phyloP scores from a whole-genome alignment of 78 protist species.

The Dictyostelium purpureum region DNA sequence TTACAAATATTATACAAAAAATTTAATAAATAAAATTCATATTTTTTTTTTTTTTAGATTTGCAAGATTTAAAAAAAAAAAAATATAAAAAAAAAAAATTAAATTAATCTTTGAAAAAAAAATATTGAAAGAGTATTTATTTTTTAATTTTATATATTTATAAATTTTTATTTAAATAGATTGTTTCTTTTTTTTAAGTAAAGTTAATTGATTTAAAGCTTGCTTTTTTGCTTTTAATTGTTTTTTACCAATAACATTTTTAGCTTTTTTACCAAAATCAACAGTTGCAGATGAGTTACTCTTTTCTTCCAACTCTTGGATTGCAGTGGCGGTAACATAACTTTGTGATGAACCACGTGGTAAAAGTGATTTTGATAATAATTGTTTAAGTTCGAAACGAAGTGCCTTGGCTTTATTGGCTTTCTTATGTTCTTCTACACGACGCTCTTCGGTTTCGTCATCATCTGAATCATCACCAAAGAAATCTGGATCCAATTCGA shows the following conservation, averaged over 20 bases:
- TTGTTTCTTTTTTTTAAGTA: no score
- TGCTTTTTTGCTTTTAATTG: no score
- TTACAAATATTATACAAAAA: no score
- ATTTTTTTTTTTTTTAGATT: no score
- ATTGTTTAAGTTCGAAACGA: neutral
- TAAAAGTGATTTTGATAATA: neutral
- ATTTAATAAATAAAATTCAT: no score
- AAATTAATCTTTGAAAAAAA: no score
- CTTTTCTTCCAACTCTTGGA: conserved; percentile 23
- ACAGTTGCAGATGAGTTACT: neutral
- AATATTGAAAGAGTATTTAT: no score
- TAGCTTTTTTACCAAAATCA: conserved; percentile 3
- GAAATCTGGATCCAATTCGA: conserved; percentile 46
- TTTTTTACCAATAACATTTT: conserved; percentile 5
- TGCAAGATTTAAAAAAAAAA: no score
- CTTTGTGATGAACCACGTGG: conserved; percentile 41
- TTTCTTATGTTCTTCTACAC: neutral
- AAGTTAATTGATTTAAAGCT: no score
- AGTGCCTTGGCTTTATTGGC: neutral
- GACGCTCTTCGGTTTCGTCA: conserved; percentile 10
- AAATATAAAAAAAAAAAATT: no score
- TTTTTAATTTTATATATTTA: no score
- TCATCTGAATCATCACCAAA: conserved; percentile 19
- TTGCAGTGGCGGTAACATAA: conserved; percentile 24
- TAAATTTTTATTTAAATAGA: no score